Evolutionary conservation across 371 early-diverging fungal genomes (phyloP), one percentile per base, ranked within the genome.

Genomic region (Umbelopsis sp.): DNA sequence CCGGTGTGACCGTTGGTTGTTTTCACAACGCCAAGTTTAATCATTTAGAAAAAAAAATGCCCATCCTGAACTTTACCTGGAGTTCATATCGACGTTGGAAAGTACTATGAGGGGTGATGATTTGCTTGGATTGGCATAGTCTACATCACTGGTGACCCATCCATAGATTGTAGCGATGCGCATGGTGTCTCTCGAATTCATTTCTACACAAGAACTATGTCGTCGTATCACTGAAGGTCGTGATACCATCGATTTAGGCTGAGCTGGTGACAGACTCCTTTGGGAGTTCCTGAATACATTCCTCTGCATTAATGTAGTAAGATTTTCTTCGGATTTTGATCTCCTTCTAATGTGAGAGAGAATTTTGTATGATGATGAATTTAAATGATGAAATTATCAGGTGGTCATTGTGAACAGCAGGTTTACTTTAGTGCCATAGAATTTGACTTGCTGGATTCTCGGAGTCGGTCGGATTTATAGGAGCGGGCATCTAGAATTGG

Each of bases 101-200:
- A 45, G 50, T 29, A 69, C 32, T 29, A 51, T 51, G 24, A 53
- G 44, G 29, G 29, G 24, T 12, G n/a, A 16, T 29, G 41, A 48
- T 6, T 29, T 24, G 24, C 11, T 52, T 38, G 68, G 16, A 44
- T 65, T 11, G 20, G 32, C 16, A n/a, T 52, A 16, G 44, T 48
- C 45, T 66, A 46, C 10, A 63, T 57, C 57, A 11, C 52, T 32
- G 46, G 76, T 80, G 11, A 83, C 84, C 87, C 88, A 87, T 11
- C 86, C 86, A 70, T 86, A 86, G 22, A 87, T 86, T 1, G 81
- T 80, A 5, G 86, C 84, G 4, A 87, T 73, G 5, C 83, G 73
- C 18, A 77, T 69, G 50, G 81, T 84, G 65, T 85, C 86, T 44
- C 75, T 76, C 2, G 80, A 72, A 51, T 70, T 79, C 29, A 80